Evolutionary conservation across 2,329 filamentous ascomycete species (phyloP).

Genomic region (Drechmeria coniospora): DNA sequence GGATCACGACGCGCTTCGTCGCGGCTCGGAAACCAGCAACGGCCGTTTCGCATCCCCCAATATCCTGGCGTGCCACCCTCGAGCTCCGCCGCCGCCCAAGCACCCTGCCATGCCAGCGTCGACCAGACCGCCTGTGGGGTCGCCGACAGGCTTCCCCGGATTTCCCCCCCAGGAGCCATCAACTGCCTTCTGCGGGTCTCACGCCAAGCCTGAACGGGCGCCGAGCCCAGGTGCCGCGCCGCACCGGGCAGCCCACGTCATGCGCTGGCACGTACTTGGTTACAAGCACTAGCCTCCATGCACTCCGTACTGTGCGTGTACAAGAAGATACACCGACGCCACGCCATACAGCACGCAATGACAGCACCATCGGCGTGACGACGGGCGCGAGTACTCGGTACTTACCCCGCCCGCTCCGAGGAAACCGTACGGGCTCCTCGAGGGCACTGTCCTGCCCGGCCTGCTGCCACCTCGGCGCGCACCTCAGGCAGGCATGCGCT

Average conservation of each 20-base stretch:
- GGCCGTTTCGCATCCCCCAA: too few species aligned
- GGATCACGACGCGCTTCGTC: too few species aligned
- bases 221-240: background rate
- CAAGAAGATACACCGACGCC: constrained; percentile 3
- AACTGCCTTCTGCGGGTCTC: constrained; percentile 5
- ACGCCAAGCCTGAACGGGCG: constrained; percentile 2
- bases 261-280: too few species aligned
- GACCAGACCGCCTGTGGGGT: too few species aligned
- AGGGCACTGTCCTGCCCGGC: constrained; percentile 2
- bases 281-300: too few species aligned
- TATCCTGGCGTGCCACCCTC: too few species aligned
- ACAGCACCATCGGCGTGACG: too few species aligned
- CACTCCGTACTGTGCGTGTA: too few species aligned
- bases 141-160: constrained; percentile 11
- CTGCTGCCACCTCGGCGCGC: constrained; percentile 1
- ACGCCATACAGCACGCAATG: constrained; percentile 7
- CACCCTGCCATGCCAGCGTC: too few species aligned
- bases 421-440: constrained; percentile 16
- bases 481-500: constrained; percentile 6
- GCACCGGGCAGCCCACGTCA: too few species aligned
- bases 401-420: constrained; percentile 30
- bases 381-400: constrained; percentile 7
- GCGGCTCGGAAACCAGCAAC: too few species aligned
- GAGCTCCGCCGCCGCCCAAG: too few species aligned
- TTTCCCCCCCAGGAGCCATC: constrained; percentile 9